A percentile compares a stretch with the other conserved stretches of the same genome.
Evolutionary conservation across 345 rosid species (phyloP).

Genomic region (Salix koriyanagi): DNA sequence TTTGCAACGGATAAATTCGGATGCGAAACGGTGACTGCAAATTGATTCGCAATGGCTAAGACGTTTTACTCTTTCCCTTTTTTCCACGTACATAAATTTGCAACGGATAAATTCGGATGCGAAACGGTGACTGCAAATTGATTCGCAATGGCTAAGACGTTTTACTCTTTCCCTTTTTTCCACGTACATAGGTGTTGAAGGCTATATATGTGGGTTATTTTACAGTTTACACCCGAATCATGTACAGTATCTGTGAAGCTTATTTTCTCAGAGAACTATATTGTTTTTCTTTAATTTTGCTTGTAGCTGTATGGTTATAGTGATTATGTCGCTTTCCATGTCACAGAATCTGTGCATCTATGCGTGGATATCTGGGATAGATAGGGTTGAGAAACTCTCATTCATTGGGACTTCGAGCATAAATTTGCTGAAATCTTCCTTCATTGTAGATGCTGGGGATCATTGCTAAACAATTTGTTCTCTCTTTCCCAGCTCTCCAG

Average conservation of each 20-base stretch:
- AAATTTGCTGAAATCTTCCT: background rate
- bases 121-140: too few species aligned
- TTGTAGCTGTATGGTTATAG: background rate
- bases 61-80: background rate
- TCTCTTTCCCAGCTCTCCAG: slow-evolving; percentile 62
- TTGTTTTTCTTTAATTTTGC: background rate
- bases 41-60: too few species aligned
- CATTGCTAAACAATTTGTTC: slow-evolving; percentile 4
- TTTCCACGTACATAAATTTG: too few species aligned
- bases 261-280: background rate
- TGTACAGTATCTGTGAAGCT: background rate
- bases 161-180: background rate
- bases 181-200: background rate
- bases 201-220: background rate
- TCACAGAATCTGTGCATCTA: background rate
- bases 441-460: background rate
- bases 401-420: background rate
- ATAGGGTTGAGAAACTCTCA: background rate
- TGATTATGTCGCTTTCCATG: background rate
- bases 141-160: too few species aligned
- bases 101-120: too few species aligned
- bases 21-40: too few species aligned
- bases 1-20: too few species aligned
- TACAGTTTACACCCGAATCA: too few species aligned
- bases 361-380: background rate